These are phyloP conservation scores for Rhizopogon vesiculosus DNA, from an alignment of 768 basidiomycete species.

Conservation along the genomic window DNA sequence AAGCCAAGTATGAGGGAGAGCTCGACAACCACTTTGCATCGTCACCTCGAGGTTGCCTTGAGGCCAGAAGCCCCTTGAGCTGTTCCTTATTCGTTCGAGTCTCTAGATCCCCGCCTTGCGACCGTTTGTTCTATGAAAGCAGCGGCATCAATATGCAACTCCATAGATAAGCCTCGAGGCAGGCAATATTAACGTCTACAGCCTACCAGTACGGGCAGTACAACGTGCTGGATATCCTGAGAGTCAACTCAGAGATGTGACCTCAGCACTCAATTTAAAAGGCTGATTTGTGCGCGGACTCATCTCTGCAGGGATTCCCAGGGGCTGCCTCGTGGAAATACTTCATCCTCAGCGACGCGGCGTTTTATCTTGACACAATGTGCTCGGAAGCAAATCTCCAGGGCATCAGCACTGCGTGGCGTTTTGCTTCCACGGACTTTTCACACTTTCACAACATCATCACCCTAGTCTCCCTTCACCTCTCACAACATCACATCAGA, in stretches of 20 bases:
- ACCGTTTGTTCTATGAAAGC: constrained; percentile 4
- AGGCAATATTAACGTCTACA: neutral
- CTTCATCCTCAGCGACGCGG: constrained; percentile 1
- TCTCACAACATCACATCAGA: neutral
- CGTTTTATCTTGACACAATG: neutral
- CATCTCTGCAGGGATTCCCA: neutral
- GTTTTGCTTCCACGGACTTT: neutral
- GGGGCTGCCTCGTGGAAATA: neutral
- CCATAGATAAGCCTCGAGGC: neutral
- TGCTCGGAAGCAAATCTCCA: neutral
- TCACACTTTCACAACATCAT: neutral
- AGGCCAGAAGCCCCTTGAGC: constrained; percentile 21
- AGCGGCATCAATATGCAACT: neutral
- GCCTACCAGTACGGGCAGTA: neutral
- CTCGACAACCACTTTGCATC: constrained; percentile 26
- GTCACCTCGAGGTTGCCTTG: constrained; percentile 37
- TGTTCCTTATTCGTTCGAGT: constrained; percentile 19
- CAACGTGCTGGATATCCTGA: neutral
- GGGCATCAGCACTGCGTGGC: neutral
- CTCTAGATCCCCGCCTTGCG: constrained; percentile 17
- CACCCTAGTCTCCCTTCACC: neutral
- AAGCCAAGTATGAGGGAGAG: constrained; percentile 11
- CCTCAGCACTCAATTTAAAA: neutral
- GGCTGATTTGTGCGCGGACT: neutral
- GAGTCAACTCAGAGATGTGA: neutral